phyloP scores from a whole-genome alignment of 306 rosid genomes.

The Prunus fruticosa region DNA sequence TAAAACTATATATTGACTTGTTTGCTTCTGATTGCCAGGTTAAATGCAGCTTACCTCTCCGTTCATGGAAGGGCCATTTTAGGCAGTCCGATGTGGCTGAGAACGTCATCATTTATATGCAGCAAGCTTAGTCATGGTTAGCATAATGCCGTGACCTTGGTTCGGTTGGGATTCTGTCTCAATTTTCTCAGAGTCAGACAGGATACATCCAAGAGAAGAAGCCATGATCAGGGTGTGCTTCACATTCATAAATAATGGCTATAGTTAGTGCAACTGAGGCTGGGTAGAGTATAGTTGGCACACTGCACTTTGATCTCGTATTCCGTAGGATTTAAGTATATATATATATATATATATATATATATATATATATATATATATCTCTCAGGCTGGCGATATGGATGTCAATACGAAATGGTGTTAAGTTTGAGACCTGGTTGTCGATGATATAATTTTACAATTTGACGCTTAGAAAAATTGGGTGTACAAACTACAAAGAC shows the following conservation, averaged over 20 bases:
- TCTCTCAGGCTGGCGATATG: neutral
- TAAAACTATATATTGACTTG: neutral
- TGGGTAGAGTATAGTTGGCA: neutral
- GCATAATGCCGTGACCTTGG: neutral
- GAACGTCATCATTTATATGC: conserved; percentile 38
- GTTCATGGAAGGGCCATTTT: conserved; percentile 57
- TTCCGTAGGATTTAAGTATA: neutral
- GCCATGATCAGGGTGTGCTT: neutral
- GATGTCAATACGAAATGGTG: neutral
- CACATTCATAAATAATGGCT: neutral
- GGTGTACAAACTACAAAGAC: too few species aligned
- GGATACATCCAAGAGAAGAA: neutral
- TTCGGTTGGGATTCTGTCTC: neutral
- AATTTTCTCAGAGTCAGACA: neutral
- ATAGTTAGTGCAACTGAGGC: neutral
- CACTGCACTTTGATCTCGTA: neutral
- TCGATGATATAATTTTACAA: neutral
- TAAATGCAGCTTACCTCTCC: conserved; percentile 75
- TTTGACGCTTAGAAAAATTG: too few species aligned
- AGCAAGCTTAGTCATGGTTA: conserved; percentile 33
- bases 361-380: too few species aligned
- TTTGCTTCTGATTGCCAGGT: conserved; percentile 46
- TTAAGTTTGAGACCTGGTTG: neutral
- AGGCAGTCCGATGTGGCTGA: conserved; percentile 56
- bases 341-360: too few species aligned